Evolutionary conservation across 78 protist species (phyloP).

Genomic region (Pigoraptor vietnamica): DNA sequence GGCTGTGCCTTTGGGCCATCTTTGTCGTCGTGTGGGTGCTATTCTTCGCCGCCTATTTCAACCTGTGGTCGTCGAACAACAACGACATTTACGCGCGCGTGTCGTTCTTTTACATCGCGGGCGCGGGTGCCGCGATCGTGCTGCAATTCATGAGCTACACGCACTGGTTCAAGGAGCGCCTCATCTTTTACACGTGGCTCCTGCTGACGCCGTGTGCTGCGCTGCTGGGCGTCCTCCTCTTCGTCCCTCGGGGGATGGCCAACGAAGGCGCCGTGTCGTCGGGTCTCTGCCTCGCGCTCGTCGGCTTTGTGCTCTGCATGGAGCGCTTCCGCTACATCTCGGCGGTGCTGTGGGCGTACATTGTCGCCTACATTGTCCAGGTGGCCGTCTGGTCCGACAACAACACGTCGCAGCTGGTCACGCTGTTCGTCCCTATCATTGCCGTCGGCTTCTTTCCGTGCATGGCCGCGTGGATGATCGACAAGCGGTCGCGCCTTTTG

Average conservation of each 20-base stretch:
- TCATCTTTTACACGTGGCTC: not conserved
- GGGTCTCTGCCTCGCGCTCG: not conserved
- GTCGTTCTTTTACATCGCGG: not conserved
- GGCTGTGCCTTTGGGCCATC: not conserved
- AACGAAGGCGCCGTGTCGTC: not conserved
- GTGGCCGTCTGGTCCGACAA: not conserved
- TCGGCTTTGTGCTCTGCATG: not conserved
- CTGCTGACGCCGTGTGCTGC: not conserved
- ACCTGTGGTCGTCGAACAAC: not conserved
- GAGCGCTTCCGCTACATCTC: not conserved
- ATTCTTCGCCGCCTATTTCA: not conserved
- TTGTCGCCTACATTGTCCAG: not conserved
- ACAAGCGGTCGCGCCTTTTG: not conserved
- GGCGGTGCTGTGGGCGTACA: not conserved
- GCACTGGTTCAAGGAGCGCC: not conserved
- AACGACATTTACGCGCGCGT: not conserved
- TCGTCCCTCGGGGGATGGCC: not conserved
- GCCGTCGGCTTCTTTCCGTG: not conserved
- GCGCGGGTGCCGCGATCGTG: not conserved
- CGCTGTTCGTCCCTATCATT: not conserved
- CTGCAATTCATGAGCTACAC: not conserved
- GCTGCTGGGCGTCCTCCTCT: not conserved
- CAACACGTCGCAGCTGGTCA: not conserved
- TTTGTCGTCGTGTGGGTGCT: not conserved
- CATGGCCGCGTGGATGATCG: not conserved